Evolutionary conservation across 345 rosid species (phyloP), one percentile per base, ranked within the genome.

Genomic region (Zanthoxylum bungeanum): DNA sequence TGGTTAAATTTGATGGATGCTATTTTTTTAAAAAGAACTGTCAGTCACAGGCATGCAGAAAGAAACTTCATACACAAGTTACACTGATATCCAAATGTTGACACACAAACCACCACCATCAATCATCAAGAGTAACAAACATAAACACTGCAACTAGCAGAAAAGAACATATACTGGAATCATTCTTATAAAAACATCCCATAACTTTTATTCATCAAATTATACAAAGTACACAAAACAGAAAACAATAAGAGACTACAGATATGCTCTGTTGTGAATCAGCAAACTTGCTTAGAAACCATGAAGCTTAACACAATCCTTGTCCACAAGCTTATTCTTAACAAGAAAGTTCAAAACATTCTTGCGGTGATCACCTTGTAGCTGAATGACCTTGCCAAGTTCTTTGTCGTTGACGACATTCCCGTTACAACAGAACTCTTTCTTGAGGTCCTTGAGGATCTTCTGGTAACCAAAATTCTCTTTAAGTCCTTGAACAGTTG

Each of bases 311-410:
- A 93, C 89, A 33, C 81, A 87, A 9, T 91, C 93, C 82, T 86
- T 91, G 84, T 88, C 84, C 73, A 84, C 95, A 28, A 93, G 50
- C 46, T 87, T 87, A 19, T 81, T 71, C 56, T 86, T 87, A 57
- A 86, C 71, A 50, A 92, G 91, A 65, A 92, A 93, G 0, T 86
- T 83, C 24, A 88, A 80, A 1, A 87, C 93, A 28, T 94, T 94
- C 85, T 85, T 87, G 74, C 97, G 80, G 79, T 92, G 98, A 77
- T 94, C 97, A 40, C 97, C 97, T 62, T 94, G 98, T n/a, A 94
- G 95, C 69, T 93, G 98, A 58, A 93, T 90, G 70, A 94, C 85
- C 81, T 94, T 92, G 22, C 98, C 98, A 0, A 92, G 84, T 44
- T 81, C 92, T 60, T 88, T 91, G 85, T 92, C 95, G 46, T 89